Percentiles rank a stretch among this genome's conserved stretches.
These are phyloP conservation scores for Starmera amethionina DNA, from an alignment of 805 yeast species.

Conservation along the genomic window DNA sequence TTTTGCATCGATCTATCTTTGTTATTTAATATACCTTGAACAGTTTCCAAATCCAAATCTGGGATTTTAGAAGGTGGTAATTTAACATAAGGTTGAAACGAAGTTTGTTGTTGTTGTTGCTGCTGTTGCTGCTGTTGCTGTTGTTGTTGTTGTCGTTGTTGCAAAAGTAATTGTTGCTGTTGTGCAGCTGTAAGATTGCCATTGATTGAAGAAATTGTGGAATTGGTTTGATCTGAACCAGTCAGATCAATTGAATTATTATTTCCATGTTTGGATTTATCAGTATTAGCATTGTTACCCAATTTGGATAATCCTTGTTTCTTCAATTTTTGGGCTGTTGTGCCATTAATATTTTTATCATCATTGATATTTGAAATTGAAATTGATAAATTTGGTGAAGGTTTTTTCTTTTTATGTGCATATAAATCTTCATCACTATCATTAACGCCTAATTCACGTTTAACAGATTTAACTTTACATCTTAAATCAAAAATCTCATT, in stretches of 20 bases:
- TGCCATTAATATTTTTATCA: not conserved
- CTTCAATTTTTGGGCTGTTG: conserved; percentile 4
- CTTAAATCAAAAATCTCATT: conserved; percentile 62
- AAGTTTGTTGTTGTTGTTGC: too few relatives aligned
- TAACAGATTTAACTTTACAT: conserved; percentile 58
- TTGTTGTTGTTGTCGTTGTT: conserved; percentile 6
- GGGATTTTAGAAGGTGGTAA: conserved; percentile 89
- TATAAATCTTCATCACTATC: conserved; percentile 82
- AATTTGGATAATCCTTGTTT: conserved; percentile 12
- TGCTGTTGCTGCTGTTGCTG: conserved; percentile 9
- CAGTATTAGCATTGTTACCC: conserved; percentile 10
- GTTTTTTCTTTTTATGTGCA: conserved; percentile 63
- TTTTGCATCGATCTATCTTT: conserved; percentile 70
- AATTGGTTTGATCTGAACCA: conserved; percentile 8
- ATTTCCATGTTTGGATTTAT: conserved; percentile 8
- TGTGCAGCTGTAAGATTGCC: conserved; percentile 8
- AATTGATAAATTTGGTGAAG: conserved; percentile 9
- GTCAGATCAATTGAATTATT: conserved; percentile 12
- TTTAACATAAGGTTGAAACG: conserved; percentile 69
- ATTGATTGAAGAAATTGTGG: too few relatives aligned
- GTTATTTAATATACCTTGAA: conserved; percentile 60
- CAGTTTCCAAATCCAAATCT: conserved; percentile 81
- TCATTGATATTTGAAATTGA: not conserved
- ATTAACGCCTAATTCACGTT: conserved; percentile 63
- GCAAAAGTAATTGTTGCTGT: conserved; percentile 2